These are phyloP conservation scores for Penicillium sp. DNA, from an alignment of 2,329 filamentous ascomycete species.

Conservation along the genomic window DNA sequence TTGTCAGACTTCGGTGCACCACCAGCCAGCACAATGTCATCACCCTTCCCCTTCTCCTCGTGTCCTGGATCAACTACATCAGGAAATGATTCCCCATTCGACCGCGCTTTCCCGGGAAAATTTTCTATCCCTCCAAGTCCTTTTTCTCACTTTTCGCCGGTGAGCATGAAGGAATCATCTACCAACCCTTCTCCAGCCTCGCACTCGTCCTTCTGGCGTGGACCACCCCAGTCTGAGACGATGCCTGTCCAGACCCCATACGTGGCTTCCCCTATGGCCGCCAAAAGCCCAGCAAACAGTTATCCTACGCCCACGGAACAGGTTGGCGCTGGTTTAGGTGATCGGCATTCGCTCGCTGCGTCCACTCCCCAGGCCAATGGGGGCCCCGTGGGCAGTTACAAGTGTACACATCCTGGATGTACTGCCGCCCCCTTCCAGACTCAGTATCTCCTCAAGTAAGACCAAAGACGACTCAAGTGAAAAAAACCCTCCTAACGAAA, in stretches of 20 bases:
- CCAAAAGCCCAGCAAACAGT: slow-evolving; percentile 29
- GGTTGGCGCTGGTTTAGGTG: slow-evolving; percentile 15
- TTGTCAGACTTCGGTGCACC: slow-evolving; percentile 23
- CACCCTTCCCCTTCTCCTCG: slow-evolving; percentile 20
- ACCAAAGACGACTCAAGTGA: slow-evolving; percentile 1
- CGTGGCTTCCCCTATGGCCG: slow-evolving; percentile 24
- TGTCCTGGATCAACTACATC: slow-evolving; percentile 23
- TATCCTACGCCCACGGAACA: slow-evolving; percentile 38
- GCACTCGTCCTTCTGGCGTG: slow-evolving; percentile 24
- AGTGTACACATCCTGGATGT: slow-evolving; percentile 50
- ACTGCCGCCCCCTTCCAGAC: slow-evolving; percentile 54
- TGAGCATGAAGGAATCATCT: slow-evolving; percentile 31
- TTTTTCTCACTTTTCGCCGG: slow-evolving; percentile 33
- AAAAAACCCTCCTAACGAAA: slow-evolving; percentile 2
- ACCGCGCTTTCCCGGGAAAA: slow-evolving; percentile 27
- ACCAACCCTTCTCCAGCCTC: slow-evolving; percentile 31
- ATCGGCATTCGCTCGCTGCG: slow-evolving; percentile 17
- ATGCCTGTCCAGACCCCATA: slow-evolving; percentile 24
- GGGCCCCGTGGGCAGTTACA: slow-evolving; percentile 33
- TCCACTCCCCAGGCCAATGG: slow-evolving; percentile 22
- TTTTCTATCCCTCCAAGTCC: slow-evolving; percentile 28
- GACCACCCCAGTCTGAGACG: slow-evolving; percentile 22
- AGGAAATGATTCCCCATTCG: slow-evolving; percentile 23
- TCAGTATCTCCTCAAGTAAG: slow-evolving; percentile 57
- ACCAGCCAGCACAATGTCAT: slow-evolving; percentile 18